phyloP scores from a whole-genome alignment of 306 rosid genomes.

The Sicyos baderoa region DNA sequence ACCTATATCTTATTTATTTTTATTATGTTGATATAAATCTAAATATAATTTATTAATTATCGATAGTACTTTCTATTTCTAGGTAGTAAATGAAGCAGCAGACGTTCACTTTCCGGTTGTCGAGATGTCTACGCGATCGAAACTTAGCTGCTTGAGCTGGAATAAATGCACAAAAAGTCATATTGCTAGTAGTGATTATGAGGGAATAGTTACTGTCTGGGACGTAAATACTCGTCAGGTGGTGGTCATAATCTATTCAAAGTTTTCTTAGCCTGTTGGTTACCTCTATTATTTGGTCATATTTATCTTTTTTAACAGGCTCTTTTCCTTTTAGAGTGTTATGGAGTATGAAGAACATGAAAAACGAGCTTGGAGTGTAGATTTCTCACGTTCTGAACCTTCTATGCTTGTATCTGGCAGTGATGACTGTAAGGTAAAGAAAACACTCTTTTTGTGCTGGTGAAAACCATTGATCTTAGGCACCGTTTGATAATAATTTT shows the following conservation, averaged over 20 bases:
- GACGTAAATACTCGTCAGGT: conserved; percentile 89
- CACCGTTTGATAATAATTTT: too few relatives aligned
- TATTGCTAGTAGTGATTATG: conserved; percentile 92
- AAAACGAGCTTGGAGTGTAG: conserved; percentile 94
- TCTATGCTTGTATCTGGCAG: conserved; percentile 93
- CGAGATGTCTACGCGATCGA: conserved; percentile 82
- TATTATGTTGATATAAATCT: neutral
- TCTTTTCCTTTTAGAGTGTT: conserved; percentile 11
- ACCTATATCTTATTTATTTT: neutral
- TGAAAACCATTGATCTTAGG: conserved; percentile 87
- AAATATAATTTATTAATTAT: neutral
- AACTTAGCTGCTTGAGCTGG: conserved; percentile 96
- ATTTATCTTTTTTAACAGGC: conserved; percentile 18
- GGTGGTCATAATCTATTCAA: conserved; percentile 9
- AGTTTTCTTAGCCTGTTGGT: conserved; percentile 14
- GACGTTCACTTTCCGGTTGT: conserved; percentile 75
- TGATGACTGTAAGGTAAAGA: conserved; percentile 83
- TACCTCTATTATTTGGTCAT: conserved; percentile 10
- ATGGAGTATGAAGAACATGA: conserved; percentile 98
- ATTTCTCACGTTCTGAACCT: conserved; percentile 82
- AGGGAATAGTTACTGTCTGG: conserved; percentile 85
- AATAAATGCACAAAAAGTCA: conserved; percentile 66
- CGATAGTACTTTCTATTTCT: conserved; percentile 1
- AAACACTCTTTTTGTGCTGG: conserved; percentile 81
- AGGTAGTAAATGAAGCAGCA: conserved; percentile 59